Conservation (phyloP, 106 monocot species). For the Xerophyta viscosa region DNA sequence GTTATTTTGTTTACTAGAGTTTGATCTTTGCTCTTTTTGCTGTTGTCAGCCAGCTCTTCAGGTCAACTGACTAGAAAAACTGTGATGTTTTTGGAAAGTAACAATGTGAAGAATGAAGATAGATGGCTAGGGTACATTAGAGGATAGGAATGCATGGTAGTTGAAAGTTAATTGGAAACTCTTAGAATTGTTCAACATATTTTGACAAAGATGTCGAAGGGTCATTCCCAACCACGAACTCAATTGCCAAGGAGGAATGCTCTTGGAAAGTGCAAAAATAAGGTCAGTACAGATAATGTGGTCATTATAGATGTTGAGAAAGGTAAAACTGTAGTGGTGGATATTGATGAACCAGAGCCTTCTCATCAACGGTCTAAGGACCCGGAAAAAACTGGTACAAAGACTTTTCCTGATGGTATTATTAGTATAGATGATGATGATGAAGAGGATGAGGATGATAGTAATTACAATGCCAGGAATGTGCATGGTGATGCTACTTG, state of each 20-base stretch:
- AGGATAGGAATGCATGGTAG: too few species aligned
- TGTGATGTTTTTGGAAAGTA: too few species aligned
- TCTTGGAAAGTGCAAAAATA: conserved; percentile 41
- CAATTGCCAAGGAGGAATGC: conserved; percentile 17
- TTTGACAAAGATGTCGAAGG: conserved; percentile 71
- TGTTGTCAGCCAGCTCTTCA: too few species aligned
- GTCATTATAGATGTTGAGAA: conserved; percentile 48
- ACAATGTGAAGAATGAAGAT: too few species aligned
- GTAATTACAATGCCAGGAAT: conserved; percentile 4
- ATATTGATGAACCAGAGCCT: conserved; percentile 28
- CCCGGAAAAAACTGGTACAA: conserved; percentile 2
- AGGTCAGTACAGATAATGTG: conserved; percentile 17
- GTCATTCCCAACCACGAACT: conserved; percentile 31
- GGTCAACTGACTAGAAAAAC: too few species aligned
- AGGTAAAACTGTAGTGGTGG: conserved; percentile 27
- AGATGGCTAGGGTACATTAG: too few species aligned
- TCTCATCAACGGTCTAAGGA: conserved; percentile 19
- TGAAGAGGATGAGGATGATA: conserved; percentile 33
- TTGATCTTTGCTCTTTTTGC: too few species aligned
- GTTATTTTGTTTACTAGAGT: too few species aligned
- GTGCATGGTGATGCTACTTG: conserved; percentile 1
- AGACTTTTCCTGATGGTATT: conserved; percentile 24
- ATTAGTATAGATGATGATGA: conserved; percentile 81
- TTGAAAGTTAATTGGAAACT: too few species aligned
- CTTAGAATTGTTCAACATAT: too few species aligned